Percentiles rank a stretch among this genome's conserved stretches.
These are phyloP conservation scores for Penicillium macrosclerotiorum DNA, from an alignment of 495 filamentous ascomycete genomes.

Conservation along the genomic window DNA sequence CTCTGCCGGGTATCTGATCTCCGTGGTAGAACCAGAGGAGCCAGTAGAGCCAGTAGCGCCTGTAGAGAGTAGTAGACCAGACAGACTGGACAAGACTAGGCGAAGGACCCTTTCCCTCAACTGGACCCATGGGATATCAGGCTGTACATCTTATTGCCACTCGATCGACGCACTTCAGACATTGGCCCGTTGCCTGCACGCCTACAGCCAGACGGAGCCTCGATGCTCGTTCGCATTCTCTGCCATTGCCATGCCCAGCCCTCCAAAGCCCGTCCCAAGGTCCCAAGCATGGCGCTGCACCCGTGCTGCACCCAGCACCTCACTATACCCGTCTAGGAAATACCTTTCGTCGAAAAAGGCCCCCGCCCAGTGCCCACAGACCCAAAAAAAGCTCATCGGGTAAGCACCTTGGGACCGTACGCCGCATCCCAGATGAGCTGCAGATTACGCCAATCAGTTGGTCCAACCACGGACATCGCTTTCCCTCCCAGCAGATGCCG, in stretches of 20 bases:
- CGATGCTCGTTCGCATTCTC: too few relatives aligned
- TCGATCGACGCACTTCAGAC: neutral
- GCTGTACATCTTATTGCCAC: slow-evolving; percentile 19
- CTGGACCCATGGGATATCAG: slow-evolving; percentile 19
- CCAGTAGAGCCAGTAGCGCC: too few relatives aligned
- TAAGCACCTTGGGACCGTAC: slow-evolving; percentile 18
- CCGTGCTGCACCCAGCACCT: too few relatives aligned
- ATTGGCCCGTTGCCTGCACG: neutral
- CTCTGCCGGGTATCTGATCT: too few relatives aligned
- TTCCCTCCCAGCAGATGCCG: too few relatives aligned
- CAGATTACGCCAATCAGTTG: slow-evolving; percentile 20
- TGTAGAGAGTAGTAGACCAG: too few relatives aligned
- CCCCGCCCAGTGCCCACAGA: neutral
- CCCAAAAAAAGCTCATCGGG: slow-evolving; percentile 3
- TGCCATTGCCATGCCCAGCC: too few relatives aligned
- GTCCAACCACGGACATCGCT: slow-evolving; percentile 6
- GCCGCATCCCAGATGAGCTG: slow-evolving; percentile 12
- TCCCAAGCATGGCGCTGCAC: too few relatives aligned
- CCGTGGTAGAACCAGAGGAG: too few relatives aligned
- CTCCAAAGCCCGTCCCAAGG: neutral
- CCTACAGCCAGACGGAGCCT: too few relatives aligned
- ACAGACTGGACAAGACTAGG: too few relatives aligned
- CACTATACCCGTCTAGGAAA: neutral
- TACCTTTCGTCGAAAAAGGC: neutral
- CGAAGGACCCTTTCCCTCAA: slow-evolving; percentile 18